Evolutionary conservation across 345 rosid species (phyloP), one percentile per base, ranked within the genome.

Genomic region (Lepidium didymum): DNA sequence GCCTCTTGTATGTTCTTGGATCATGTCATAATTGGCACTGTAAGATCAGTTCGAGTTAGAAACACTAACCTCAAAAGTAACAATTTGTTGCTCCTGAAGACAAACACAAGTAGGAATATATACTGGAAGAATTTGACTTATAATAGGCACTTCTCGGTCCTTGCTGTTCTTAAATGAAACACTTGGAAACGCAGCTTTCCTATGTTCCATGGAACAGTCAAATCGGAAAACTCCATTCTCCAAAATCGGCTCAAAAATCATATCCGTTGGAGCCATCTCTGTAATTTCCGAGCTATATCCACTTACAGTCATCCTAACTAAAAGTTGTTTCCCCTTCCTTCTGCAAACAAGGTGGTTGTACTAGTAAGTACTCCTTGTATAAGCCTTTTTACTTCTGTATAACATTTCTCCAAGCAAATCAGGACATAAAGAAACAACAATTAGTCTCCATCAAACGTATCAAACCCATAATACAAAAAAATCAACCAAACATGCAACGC

Each of bases 201-300:
- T 84, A 49, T 85, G 80, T 12, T 82, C 74, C 12, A 62, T 56
- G 4, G 86, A 86, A 70, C 86, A 84, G 68, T 92, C 96, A 63
- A 92, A 90, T 15, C 96, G 70, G 75, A 92, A 92, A 77, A 89
- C 78, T 34, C 90, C 91, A 10, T 84, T 64, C 76, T 84, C 96
- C 84, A 87, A 63, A 23, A 92, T 86, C 2, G 93, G 83, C 82
- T 84, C 74, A 71, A 69, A 92, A 59, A 85, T 78, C 96, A 89
- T 89, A 38, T 79, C 60, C 21, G 82, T 78, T 0, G 83, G 42
- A 37, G n/a, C 49, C 19, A 59, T 74, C 57, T 74, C 83, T 11
- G 69, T 35, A 52, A 76, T 49, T 12, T 78, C 78, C 4, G 41
- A 65, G 63, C 75, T 56, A 36, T 59, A 82, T 56, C 75, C 76